phyloP scores from a whole-genome alignment of 371 early-diverging fungal genomes.

The Mortierella sp. region DNA sequence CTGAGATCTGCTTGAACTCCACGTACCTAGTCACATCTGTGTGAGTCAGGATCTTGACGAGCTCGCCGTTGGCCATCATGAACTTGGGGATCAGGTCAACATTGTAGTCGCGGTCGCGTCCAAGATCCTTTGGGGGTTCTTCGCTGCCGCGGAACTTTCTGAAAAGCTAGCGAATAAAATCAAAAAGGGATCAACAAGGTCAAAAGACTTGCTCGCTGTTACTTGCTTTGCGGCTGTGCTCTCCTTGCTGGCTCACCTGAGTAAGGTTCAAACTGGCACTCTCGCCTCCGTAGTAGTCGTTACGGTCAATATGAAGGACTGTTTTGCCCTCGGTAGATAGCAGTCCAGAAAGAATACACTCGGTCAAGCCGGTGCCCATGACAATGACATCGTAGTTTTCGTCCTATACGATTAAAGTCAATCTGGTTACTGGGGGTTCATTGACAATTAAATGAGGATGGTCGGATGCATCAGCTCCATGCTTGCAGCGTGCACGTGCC shows the following conservation, averaged over 20 bases:
- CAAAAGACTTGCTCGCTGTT: too few relatives aligned
- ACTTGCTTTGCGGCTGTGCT: not conserved
- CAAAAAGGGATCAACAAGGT: not conserved
- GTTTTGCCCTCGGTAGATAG: slow-evolving; percentile 98
- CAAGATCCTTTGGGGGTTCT: slow-evolving; percentile 74
- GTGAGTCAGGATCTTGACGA: slow-evolving; percentile 89
- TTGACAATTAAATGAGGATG: too few relatives aligned
- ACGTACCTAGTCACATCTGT: slow-evolving; percentile 98
- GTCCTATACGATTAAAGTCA: too few relatives aligned
- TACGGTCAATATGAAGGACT: slow-evolving; percentile 98
- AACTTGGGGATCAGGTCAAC: slow-evolving; percentile 99
- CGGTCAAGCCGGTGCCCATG: slow-evolving; percentile 99
- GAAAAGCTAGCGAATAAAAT: slow-evolving; percentile 74
- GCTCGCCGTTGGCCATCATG: slow-evolving; percentile 98
- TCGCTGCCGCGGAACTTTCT: slow-evolving; percentile 83
- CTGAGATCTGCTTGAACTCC: slow-evolving; percentile 97
- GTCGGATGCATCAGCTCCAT: too few relatives aligned
- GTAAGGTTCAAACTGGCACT: slow-evolving; percentile 93
- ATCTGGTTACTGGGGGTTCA: too few relatives aligned
- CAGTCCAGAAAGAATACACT: slow-evolving; percentile 98
- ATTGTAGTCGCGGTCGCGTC: slow-evolving; percentile 95
- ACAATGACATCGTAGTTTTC: slow-evolving; percentile 96
- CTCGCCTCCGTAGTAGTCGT: slow-evolving; percentile 99
- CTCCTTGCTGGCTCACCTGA: slow-evolving; percentile 68
- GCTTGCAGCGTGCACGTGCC: too few relatives aligned